Conservation (phyloP, 2,329 filamentous ascomycete species). For the Fusarium sp. region DNA sequence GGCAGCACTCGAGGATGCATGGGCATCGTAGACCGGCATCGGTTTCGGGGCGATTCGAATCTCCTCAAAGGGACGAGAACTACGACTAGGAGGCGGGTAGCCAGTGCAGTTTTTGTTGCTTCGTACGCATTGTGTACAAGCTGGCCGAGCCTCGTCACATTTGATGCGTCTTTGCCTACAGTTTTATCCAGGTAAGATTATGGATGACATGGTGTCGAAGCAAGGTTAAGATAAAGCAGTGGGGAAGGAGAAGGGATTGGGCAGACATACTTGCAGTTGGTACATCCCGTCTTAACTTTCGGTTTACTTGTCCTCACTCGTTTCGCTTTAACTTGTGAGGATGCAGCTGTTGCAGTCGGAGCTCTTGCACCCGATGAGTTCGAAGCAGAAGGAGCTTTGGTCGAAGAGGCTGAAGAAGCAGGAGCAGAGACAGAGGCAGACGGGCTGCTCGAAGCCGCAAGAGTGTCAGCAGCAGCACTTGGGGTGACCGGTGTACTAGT, state of each 20-base stretch:
- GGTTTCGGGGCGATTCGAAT: constrained; percentile 64
- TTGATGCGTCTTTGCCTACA: constrained; percentile 70
- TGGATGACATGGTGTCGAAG: constrained; percentile 18
- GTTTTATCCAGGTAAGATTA: constrained; percentile 35
- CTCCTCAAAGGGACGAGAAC: constrained; percentile 58
- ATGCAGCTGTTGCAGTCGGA: constrained; percentile 5
- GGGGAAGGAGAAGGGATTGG: background rate
- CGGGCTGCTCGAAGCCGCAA: constrained; percentile 9
- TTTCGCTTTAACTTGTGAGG: constrained; percentile 47
- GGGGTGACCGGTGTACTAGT: constrained; percentile 33
- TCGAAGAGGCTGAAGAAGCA: background rate
- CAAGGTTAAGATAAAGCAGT: background rate
- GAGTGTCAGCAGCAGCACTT: constrained; percentile 1
- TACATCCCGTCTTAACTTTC: constrained; percentile 74
- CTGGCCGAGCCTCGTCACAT: constrained; percentile 72
- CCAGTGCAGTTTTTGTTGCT: constrained; percentile 69
- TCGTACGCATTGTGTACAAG: constrained; percentile 68
- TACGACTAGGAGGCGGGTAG: constrained; percentile 68
- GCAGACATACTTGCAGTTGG: constrained; percentile 72
- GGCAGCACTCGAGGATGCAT: constrained; percentile 21
- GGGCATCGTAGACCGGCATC: constrained; percentile 40
- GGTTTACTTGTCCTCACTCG: constrained; percentile 65
- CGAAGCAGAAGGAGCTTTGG: constrained; percentile 5
- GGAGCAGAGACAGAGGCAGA: constrained; percentile 15
- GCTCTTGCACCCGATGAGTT: constrained; percentile 12